Percentiles rank a stretch among this genome's conserved stretches.
Evolutionary conservation across 1,139 yeast species (phyloP).

Genomic region (Suhomyces taliae): DNA sequence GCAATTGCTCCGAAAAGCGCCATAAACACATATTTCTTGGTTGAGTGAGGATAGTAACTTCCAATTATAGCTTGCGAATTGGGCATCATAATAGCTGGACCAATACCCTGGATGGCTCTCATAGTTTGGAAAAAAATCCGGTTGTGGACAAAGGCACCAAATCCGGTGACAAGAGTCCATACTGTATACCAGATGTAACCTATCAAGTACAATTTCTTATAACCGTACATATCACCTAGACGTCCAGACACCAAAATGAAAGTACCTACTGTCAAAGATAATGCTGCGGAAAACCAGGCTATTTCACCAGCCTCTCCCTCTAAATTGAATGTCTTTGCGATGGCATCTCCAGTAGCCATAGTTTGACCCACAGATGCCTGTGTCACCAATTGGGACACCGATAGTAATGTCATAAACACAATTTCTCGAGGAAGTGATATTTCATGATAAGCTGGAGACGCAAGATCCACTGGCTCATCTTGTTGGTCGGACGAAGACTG

Average conservation of each 20-base stretch:
- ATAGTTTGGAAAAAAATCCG: conserved; percentile 48
- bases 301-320: conserved; percentile 40
- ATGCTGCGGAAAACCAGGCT: conserved; percentile 63
- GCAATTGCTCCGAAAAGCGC: conserved; percentile 59
- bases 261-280: conserved; percentile 60
- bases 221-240: conserved; percentile 65
- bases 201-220: conserved; percentile 45
- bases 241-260: conserved; percentile 62
- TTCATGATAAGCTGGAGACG: conserved; percentile 11
- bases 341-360: conserved; percentile 34
- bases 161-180: conserved; percentile 53
- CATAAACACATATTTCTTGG: conserved; percentile 41
- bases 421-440: conserved; percentile 21
- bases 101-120: conserved; percentile 62
- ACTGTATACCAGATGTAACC: conserved; percentile 52
- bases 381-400: conserved; percentile 48
- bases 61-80: conserved; percentile 58
- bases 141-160: conserved; percentile 35
- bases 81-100: conserved; percentile 58
- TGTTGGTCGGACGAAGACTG: not conserved
- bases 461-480: not conserved
- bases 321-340: conserved; percentile 40
- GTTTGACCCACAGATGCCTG: conserved; percentile 53
- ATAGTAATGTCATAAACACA: conserved; percentile 27
- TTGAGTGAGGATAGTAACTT: conserved; percentile 47